Evolutionary conservation across 352 stramenopile species (phyloP), one percentile per base, ranked within the genome.

Genomic region (Phytophthora chlamydospora): DNA sequence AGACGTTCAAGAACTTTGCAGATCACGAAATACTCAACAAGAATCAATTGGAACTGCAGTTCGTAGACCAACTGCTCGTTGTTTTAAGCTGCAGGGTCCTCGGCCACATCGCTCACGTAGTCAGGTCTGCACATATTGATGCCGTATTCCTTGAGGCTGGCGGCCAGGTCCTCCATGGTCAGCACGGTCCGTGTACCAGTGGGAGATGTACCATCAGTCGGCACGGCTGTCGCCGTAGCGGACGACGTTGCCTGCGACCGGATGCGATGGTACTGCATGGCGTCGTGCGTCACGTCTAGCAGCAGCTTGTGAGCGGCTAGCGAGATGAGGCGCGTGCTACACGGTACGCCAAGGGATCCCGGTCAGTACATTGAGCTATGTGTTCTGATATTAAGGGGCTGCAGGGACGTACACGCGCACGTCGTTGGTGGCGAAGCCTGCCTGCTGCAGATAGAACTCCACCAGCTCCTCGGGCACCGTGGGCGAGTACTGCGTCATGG

Each of bases 291-390:
- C 17, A 92, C 85, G 57, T 94, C 85, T 44, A 92, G 56, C 29
- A 94, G 55, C n/a, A 94, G 85, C 57, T 94, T 92, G 69, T 94
- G 85, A 1, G 81, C 83, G 2, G 69, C 83, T 16, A 94, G 67
- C 19, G 79, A 82, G 31, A 94, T 72, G 58, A 92, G 65, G 0
- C 83, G 75, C 35, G 86, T 73, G 36, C 85, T 93, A 49, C 2
- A 17, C 4, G 51, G 11, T 29, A 34, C 17, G 1, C 12, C 7
- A 46, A 19, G n/a, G 6, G 42, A 55, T 56, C 58, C 52, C 2
- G 16, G 49, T 36, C 9, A 61, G 14, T 55, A 24, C 21, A 24
- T 24, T 24, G 21, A 24, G 21, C 21, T 24, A 24, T 1, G 21
- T 3, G 21, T 24, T 24, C 21, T 24, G 21, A 24, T 24, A 24